phyloP scores from a whole-genome alignment of 805 yeast species.

The Candida dajiaensis region DNA sequence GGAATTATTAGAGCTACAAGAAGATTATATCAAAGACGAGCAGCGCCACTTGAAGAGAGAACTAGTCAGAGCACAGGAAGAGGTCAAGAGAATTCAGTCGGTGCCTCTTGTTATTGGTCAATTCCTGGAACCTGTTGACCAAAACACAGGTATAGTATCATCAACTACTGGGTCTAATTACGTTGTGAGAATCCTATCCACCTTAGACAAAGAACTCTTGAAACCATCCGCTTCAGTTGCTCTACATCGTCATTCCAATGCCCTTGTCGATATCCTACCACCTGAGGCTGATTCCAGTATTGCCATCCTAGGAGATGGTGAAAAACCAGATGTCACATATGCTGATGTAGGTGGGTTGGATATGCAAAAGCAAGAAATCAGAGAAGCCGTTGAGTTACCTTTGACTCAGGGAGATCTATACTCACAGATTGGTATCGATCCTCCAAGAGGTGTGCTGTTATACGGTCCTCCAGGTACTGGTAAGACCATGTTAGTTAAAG shows the following conservation, averaged over 20 bases:
- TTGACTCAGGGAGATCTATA: constrained; percentile 92
- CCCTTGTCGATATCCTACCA: constrained; percentile 93
- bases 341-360: constrained; percentile 99
- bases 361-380: constrained; percentile 98
- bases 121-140: constrained; percentile 95
- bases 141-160: constrained; percentile 92
- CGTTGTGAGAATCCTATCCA: constrained; percentile 90
- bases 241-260: constrained; percentile 96
- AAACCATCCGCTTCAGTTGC: constrained; percentile 96
- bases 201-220: constrained; percentile 88
- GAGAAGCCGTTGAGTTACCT: constrained; percentile 98
- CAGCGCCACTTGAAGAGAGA: constrained; percentile 95
- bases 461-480: constrained; percentile 99
- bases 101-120: constrained; percentile 98
- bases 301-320: constrained; percentile 90
- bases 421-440: constrained; percentile 97
- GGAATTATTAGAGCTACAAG: constrained; percentile 81
- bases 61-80: constrained; percentile 94
- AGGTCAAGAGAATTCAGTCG: constrained; percentile 93
- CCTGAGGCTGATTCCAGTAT: constrained; percentile 98
- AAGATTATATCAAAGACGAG: constrained; percentile 96
- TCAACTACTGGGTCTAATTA: constrained; percentile 97
- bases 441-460: constrained; percentile 94
- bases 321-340: constrained; percentile 87
- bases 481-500: constrained; percentile 97